phyloP scores from a whole-genome alignment of 2,329 filamentous ascomycete species.

The Corynespora cassiicola region DNA sequence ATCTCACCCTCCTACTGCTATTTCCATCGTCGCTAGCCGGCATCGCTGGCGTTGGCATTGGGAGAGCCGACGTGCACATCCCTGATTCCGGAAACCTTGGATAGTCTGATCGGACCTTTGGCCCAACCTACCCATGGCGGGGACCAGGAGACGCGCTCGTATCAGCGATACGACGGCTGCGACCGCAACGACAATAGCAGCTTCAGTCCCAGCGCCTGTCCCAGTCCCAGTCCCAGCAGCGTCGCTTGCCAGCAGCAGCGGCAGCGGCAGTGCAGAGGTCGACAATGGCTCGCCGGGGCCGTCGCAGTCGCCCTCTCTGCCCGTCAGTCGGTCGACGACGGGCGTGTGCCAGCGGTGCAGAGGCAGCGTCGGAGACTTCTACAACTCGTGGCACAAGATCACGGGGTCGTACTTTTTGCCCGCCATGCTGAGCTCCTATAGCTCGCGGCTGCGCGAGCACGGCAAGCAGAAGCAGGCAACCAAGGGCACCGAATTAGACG shows the following conservation, averaged over 20 bases:
- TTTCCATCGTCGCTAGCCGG: slow-evolving; percentile 10
- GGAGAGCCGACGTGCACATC: too few relatives aligned
- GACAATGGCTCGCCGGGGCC: slow-evolving; percentile 15
- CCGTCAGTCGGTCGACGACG: slow-evolving; percentile 27
- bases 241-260: background rate
- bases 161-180: slow-evolving; percentile 20
- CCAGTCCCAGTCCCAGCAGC: background rate
- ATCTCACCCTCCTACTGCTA: slow-evolving; percentile 16
- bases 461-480: slow-evolving; percentile 36
- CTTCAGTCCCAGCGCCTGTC: too few relatives aligned
- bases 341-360: slow-evolving; percentile 39
- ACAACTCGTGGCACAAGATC: slow-evolving; percentile 44
- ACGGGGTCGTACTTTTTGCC: slow-evolving; percentile 45
- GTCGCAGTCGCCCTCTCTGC: slow-evolving; percentile 11
- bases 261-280: slow-evolving; percentile 16
- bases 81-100: too few relatives aligned
- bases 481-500: slow-evolving; percentile 38
- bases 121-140: slow-evolving; percentile 35
- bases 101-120: too few relatives aligned
- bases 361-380: slow-evolving; percentile 40
- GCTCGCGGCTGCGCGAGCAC: slow-evolving; percentile 27
- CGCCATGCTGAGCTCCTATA: slow-evolving; percentile 41
- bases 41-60: slow-evolving; percentile 4
- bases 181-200: background rate
- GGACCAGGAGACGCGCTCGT: slow-evolving; percentile 27